These are phyloP conservation scores for Candida maesae DNA, from an alignment of 805 yeast genomes.

Conservation along the genomic window DNA sequence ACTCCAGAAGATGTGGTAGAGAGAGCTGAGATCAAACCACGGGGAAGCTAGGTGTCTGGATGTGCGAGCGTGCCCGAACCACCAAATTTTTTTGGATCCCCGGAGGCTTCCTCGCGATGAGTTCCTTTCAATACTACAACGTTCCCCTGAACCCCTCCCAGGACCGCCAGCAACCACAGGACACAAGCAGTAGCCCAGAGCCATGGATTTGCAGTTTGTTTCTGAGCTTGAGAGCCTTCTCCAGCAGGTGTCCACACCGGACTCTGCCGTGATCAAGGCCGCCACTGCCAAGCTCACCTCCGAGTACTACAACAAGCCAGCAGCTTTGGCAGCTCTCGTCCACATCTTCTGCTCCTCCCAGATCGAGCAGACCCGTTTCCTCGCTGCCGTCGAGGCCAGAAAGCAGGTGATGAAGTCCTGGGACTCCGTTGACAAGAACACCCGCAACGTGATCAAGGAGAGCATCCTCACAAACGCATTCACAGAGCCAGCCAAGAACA, in stretches of 20 bases:
- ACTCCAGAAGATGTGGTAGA: too few species aligned
- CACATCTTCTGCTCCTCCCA: conserved; percentile 71
- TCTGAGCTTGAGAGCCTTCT: conserved; percentile 75
- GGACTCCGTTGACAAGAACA: conserved; percentile 41
- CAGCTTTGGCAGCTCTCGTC: conserved; percentile 75
- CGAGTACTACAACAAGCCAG: conserved; percentile 67
- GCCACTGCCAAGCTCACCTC: conserved; percentile 74
- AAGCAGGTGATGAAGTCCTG: conserved; percentile 74
- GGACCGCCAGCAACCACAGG: too few species aligned
- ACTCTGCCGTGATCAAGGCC: conserved; percentile 71
- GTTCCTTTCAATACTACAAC: conserved; percentile 1
- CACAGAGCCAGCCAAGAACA: conserved; percentile 54
- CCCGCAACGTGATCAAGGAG: conserved; percentile 59
- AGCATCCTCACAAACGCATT: conserved; percentile 69
- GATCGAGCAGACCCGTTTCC: conserved; percentile 73
- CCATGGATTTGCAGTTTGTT: conserved; percentile 58
- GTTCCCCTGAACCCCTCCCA: too few species aligned
- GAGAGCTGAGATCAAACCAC: too few species aligned
- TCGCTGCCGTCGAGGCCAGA: conserved; percentile 96
- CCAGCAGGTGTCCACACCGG: conserved; percentile 76
- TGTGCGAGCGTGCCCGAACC: conserved; percentile 9
- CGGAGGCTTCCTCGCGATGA: conserved; percentile 14
- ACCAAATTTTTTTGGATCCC: conserved; percentile 11
- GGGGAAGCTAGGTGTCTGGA: conserved; percentile 4
- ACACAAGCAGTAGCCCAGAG: too few species aligned